phyloP scores from a whole-genome alignment of 768 basidiomycete genomes.

The Pseudohyphozyma bogoriensis region DNA sequence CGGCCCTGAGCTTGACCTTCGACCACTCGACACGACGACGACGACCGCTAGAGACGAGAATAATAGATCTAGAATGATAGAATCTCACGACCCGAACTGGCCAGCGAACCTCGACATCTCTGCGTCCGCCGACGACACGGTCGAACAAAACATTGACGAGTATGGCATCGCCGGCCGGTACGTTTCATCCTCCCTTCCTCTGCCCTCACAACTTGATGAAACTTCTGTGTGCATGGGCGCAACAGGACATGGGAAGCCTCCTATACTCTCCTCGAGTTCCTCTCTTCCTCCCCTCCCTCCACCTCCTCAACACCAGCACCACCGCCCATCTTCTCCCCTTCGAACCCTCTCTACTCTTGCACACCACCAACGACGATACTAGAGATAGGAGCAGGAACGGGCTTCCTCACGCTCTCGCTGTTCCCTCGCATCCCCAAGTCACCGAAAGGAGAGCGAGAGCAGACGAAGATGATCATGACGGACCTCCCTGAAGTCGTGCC shows the following conservation, averaged over 20 bases:
- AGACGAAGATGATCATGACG: conserved; percentile 44
- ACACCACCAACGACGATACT: conserved; percentile 42
- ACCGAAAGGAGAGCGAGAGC: too few species aligned
- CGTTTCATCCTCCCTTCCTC: not conserved
- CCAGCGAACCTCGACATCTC: not conserved
- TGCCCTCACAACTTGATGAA: too few species aligned
- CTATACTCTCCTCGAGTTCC: conserved; percentile 51
- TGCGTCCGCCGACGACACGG: not conserved
- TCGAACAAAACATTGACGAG: conserved; percentile 19
- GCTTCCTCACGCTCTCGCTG: conserved; percentile 49
- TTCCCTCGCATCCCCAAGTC: conserved; percentile 43
- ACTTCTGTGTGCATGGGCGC: too few species aligned
- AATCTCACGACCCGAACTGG: not conserved
- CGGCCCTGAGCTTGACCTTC: too few species aligned
- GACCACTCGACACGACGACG: not conserved
- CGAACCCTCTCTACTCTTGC: conserved; percentile 5
- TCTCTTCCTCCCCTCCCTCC: conserved; percentile 42
- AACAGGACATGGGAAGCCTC: conserved; percentile 54
- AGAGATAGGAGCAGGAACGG: conserved; percentile 72
- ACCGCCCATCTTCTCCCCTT: conserved; percentile 10
- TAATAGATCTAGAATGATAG: not conserved
- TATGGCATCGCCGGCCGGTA: conserved; percentile 24
- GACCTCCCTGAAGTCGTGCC: conserved; percentile 67
- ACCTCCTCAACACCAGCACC: conserved; percentile 51
- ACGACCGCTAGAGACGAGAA: not conserved